Evolutionary conservation across 805 yeast species (phyloP), one percentile per base, ranked within the genome.

Genomic region (Myxozyma neotropica): DNA sequence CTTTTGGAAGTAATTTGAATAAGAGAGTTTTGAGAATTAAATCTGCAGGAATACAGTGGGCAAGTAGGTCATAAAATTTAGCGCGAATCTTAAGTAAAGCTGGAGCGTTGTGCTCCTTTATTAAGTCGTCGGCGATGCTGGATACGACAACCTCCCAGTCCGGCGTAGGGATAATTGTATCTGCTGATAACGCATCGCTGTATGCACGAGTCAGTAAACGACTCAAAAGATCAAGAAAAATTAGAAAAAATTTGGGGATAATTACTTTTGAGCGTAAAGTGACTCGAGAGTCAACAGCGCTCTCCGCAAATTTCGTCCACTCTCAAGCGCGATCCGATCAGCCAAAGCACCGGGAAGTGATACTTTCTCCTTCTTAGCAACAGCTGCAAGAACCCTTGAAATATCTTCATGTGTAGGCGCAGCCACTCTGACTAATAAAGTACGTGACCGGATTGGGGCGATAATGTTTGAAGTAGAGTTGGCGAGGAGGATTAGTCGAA

Each of bases 41-140:
- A 58, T 85, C 81, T 1, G 97, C 86, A 0, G 99, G 98, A 40
- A 94, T 93, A 67, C 98, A 92, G 73, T 94, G 99, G 0, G 97
- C 84, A 35, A 94, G 74, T 36, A 94, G 76, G 71, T 94, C 97
- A 73, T 94, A 93, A 75, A 26, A 83, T 77, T 35, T 87, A 76
- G 78, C 95, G 79, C 67, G 86, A 75, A 70, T 85, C 81, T 43
- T 79, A 64, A 64, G 78, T 64, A 70, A 76, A 51, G 55, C 85
- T 77, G 55, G 51, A 23, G 91, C 96, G 0, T 85, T 80, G 65
- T 89, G 81, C 45, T 83, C 87, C 53, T 79, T 78, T 43, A 79
- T 73, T 42, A 91, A 83, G 5, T 72, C 75, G 47, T 55, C 58
- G 0, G 95, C 87, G 66, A 92, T 76, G 61, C 80, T 82, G 47